Percentiles rank a stretch among this genome's conserved stretches.
Conservation (phyloP, 805 yeast species). For the Zygoascus flipseniorum region DNA sequence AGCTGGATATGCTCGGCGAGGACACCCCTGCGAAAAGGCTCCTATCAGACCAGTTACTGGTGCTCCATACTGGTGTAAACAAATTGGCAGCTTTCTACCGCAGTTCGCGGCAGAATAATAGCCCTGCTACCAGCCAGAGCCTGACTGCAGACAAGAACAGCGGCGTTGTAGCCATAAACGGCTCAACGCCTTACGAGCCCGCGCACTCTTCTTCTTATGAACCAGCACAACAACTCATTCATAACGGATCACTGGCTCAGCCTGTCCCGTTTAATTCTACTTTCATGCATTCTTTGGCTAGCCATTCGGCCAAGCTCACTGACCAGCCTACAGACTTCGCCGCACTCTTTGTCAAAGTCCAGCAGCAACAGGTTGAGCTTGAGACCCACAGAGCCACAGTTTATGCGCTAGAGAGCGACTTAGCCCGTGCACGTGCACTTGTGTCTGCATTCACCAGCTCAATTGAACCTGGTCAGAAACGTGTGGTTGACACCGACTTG, state of each 20-base stretch:
- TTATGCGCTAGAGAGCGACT: constrained; percentile 25
- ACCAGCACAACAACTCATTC: neutral
- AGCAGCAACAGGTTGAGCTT: constrained; percentile 29
- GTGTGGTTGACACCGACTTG: constrained; percentile 24
- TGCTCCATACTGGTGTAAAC: constrained; percentile 1
- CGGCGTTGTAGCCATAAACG: neutral
- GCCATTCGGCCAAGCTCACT: neutral
- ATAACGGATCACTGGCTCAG: neutral
- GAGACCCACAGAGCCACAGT: constrained; percentile 28
- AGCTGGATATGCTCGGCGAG: constrained; percentile 14
- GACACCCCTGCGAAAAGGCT: constrained; percentile 17
- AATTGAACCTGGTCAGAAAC: constrained; percentile 23
- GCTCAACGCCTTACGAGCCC: neutral
- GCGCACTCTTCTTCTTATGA: neutral
- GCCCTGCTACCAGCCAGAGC: neutral
- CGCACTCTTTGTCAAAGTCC: constrained; percentile 24
- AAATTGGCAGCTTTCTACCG: neutral
- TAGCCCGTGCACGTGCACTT: constrained; percentile 27
- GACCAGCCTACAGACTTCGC: constrained; percentile 2
- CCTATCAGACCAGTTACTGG: constrained; percentile 12
- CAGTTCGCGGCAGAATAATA: neutral
- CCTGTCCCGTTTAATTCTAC: neutral
- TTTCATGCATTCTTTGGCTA: neutral
- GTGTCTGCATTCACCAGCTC: constrained; percentile 26
- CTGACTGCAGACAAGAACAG: neutral